phyloP scores from a whole-genome alignment of 2,329 filamentous ascomycete species.

The Ustilaginoidea virens region DNA sequence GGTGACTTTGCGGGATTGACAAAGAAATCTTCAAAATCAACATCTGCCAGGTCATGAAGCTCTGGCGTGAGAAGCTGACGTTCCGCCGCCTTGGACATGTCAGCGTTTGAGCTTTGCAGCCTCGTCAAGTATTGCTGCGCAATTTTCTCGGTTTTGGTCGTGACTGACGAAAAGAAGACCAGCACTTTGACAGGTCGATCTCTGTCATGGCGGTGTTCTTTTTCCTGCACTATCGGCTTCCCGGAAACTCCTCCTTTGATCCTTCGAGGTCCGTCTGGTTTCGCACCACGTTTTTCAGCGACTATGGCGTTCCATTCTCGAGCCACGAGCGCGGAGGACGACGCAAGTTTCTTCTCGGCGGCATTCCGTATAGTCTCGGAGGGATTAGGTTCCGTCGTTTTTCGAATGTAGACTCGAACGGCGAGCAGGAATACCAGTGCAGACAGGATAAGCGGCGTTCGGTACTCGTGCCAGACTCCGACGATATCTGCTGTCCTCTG shows the following conservation, averaged over 20 bases:
- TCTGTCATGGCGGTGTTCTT: slow-evolving; percentile 18
- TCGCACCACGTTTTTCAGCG: slow-evolving; percentile 12
- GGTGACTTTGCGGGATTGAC: slow-evolving; percentile 52
- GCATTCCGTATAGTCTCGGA: slow-evolving; percentile 21
- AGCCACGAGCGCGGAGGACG: not conserved
- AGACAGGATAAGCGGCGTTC: slow-evolving; percentile 26
- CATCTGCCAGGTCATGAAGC: slow-evolving; percentile 63
- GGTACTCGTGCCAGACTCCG: slow-evolving; percentile 30
- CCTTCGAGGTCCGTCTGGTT: slow-evolving; percentile 28
- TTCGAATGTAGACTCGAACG: slow-evolving; percentile 27
- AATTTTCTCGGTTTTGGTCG: slow-evolving; percentile 63
- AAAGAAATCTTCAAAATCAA: slow-evolving; percentile 91
- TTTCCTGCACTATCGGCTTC: not conserved
- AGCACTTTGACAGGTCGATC: slow-evolving; percentile 49
- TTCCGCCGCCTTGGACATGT: slow-evolving; percentile 23
- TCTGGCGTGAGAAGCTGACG: slow-evolving; percentile 39
- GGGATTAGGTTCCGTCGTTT: slow-evolving; percentile 16
- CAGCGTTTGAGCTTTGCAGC: slow-evolving; percentile 35
- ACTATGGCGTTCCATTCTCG: not conserved
- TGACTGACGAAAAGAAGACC: slow-evolving; percentile 82
- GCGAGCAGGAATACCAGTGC: slow-evolving; percentile 21
- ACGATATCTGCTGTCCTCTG: slow-evolving; percentile 16
- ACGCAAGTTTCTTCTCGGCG: slow-evolving; percentile 12
- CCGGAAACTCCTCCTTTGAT: slow-evolving; percentile 29
- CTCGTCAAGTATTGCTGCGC: slow-evolving; percentile 46